A percentile compares a stretch with the other conserved stretches of the same genome.
Conservation (phyloP, 768 basidiomycete species). For the Rickenella mellea region DNA sequence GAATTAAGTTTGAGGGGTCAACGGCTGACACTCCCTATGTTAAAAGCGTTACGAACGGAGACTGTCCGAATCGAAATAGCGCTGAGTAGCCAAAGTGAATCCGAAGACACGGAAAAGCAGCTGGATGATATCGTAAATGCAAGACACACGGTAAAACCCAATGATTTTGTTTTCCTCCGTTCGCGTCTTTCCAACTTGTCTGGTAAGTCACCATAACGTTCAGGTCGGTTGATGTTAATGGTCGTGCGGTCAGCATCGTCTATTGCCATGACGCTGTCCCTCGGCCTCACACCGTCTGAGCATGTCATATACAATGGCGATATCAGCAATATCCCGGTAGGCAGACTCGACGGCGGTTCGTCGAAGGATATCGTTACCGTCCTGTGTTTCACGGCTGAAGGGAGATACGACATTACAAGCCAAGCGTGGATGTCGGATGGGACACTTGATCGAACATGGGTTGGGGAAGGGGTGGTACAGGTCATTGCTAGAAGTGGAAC, state of each 20-base stretch:
- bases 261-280: slow-evolving; percentile 41
- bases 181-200: too few species aligned
- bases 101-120: slow-evolving; percentile 9
- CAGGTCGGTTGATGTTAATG: too few species aligned
- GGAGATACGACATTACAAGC: slow-evolving; percentile 43
- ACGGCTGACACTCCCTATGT: slow-evolving; percentile 68
- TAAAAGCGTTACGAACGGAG: slow-evolving; percentile 67
- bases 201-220: slow-evolving; percentile 33
- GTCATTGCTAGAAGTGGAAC: too few species aligned
- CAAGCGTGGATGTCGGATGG: slow-evolving; percentile 23
- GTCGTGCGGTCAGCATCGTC: slow-evolving; percentile 37
- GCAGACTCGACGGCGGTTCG: slow-evolving; percentile 48
- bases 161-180: too few species aligned
- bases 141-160: not conserved
- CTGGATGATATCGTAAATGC: not conserved
- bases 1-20: slow-evolving; percentile 71
- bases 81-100: slow-evolving; percentile 23
- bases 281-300: slow-evolving; percentile 48
- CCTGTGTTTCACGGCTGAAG: slow-evolving; percentile 66
- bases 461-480: too few species aligned
- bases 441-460: too few species aligned
- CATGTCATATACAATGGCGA: slow-evolving; percentile 66
- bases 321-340: slow-evolving; percentile 50
- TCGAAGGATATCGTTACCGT: slow-evolving; percentile 42
- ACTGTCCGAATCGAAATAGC: slow-evolving; percentile 50